Evolutionary conservation across 2,329 filamentous ascomycete genomes (phyloP).

Genomic region (Arthrinium phaeospermum): DNA sequence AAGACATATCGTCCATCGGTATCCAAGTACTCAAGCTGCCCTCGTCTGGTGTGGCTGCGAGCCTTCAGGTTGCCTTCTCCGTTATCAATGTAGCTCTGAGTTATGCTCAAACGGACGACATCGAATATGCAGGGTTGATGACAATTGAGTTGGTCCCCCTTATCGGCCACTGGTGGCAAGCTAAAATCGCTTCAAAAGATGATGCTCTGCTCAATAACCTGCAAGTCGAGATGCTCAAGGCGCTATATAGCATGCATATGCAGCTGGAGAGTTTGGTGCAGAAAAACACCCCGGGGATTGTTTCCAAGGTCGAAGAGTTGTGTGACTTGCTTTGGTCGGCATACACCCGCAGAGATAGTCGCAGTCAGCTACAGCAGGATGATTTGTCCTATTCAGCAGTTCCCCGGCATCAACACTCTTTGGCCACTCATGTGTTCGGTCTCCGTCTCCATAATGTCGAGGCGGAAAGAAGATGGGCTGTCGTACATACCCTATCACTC

Average conservation of each 20-base stretch:
- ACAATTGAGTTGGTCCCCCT: slow-evolving; percentile 70
- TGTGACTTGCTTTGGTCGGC: slow-evolving; percentile 76
- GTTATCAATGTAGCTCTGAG: slow-evolving; percentile 75
- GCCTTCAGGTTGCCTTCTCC: slow-evolving; percentile 76
- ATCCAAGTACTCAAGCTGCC: slow-evolving; percentile 67
- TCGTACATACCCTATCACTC: slow-evolving; percentile 63
- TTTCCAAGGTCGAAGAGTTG: slow-evolving; percentile 65
- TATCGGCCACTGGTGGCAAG: slow-evolving; percentile 78
- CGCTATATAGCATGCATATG: slow-evolving; percentile 69
- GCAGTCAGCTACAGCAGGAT: slow-evolving; percentile 77
- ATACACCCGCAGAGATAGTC: slow-evolving; percentile 74
- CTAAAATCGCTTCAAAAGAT: slow-evolving; percentile 67
- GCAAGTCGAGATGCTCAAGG: slow-evolving; percentile 79
- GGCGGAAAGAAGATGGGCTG: slow-evolving; percentile 65
- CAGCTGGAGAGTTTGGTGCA: slow-evolving; percentile 65
- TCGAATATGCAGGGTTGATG: slow-evolving; percentile 64
- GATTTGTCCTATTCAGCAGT: slow-evolving; percentile 68
- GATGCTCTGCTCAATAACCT: slow-evolving; percentile 64
- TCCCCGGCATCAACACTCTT: slow-evolving; percentile 49
- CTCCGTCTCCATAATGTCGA: slow-evolving; percentile 58
- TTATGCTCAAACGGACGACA: slow-evolving; percentile 71
- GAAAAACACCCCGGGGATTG: slow-evolving; percentile 44
- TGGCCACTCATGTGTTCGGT: slow-evolving; percentile 56
- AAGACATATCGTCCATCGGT: slow-evolving; percentile 61
- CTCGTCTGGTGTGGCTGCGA: slow-evolving; percentile 61